Conservation (phyloP, 345 rosid species). For the Xanthoceras sorbifolium region DNA sequence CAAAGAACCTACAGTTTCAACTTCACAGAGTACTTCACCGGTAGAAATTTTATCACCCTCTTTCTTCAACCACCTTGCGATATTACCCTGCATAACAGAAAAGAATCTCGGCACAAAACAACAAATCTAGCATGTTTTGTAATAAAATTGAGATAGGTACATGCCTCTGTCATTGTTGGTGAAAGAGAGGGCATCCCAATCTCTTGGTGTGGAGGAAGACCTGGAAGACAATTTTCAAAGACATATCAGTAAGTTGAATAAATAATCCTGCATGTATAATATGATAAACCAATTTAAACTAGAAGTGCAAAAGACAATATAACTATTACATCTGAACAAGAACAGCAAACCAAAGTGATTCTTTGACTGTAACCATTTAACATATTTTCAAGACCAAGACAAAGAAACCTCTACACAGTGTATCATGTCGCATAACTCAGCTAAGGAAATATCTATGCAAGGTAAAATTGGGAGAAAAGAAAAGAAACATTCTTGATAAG, state of each 20-base stretch:
- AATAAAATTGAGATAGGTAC: constrained; percentile 20
- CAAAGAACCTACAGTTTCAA: constrained; percentile 78
- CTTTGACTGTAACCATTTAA: not conserved
- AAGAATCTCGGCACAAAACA: constrained; percentile 21
- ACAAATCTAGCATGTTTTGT: not conserved
- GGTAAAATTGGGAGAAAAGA: not conserved
- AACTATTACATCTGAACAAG: not conserved
- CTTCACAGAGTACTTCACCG: constrained; percentile 99
- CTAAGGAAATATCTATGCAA: not conserved
- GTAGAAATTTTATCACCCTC: constrained; percentile 87
- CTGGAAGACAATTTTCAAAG: constrained; percentile 45
- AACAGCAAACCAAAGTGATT: not conserved
- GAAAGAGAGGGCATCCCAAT: constrained; percentile 99
- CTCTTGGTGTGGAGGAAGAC: constrained; percentile 92
- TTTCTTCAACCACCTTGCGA: constrained; percentile 96
- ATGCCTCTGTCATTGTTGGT: constrained; percentile 96
- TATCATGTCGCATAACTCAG: not conserved
- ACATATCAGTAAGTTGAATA: constrained; percentile 6
- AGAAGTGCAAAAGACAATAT: not conserved
- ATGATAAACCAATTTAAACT: not conserved
- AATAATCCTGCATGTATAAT: not conserved
- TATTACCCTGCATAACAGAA: constrained; percentile 74
- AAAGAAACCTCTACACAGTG: not conserved
- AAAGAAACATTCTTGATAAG: not conserved
- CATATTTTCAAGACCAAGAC: not conserved